phyloP scores from a whole-genome alignment of 1,139 yeast genomes.

The Nakaseomyces glabratus region DNA sequence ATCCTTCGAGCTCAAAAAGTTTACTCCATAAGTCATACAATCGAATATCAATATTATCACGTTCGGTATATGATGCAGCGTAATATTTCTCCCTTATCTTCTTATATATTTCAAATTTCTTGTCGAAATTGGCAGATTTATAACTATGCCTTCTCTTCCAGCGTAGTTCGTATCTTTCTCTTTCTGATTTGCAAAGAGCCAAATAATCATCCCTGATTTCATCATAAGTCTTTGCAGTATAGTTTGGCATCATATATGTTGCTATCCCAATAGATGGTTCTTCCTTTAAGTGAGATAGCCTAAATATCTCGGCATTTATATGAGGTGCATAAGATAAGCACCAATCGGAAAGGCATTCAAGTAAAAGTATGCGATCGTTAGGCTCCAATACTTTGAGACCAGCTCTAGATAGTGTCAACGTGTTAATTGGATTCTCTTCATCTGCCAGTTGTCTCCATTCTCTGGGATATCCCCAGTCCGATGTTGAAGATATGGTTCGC shows the following conservation, averaged over 20 bases:
- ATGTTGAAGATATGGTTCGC: slow-evolving; percentile 25
- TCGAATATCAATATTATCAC: slow-evolving; percentile 6
- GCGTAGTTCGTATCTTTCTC: slow-evolving; percentile 6
- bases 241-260: slow-evolving; percentile 24
- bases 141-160: slow-evolving; percentile 6
- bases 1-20: slow-evolving; percentile 20
- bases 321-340: slow-evolving; percentile 37
- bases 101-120: slow-evolving; percentile 3
- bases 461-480: slow-evolving; percentile 36
- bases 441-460: slow-evolving; percentile 37
- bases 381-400: slow-evolving; percentile 43
- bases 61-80: slow-evolving; percentile 19
- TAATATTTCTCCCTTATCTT: slow-evolving; percentile 14
- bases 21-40: slow-evolving; percentile 18
- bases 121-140: slow-evolving; percentile 2
- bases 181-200: slow-evolving; percentile 1
- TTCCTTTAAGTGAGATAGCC: slow-evolving; percentile 21
- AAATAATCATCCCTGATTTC: slow-evolving; percentile 15
- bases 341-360: slow-evolving; percentile 44
- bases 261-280: slow-evolving; percentile 24
- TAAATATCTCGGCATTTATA: slow-evolving; percentile 35
- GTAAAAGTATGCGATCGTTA: slow-evolving; percentile 38
- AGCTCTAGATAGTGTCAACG: slow-evolving; percentile 34
- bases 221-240: slow-evolving; percentile 18
- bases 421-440: slow-evolving; percentile 27